A percentile compares a stretch with the other conserved stretches of the same genome.
Conservation (phyloP, 371 early-diverging fungal species). For the Apophysomyces ossiformis region DNA sequence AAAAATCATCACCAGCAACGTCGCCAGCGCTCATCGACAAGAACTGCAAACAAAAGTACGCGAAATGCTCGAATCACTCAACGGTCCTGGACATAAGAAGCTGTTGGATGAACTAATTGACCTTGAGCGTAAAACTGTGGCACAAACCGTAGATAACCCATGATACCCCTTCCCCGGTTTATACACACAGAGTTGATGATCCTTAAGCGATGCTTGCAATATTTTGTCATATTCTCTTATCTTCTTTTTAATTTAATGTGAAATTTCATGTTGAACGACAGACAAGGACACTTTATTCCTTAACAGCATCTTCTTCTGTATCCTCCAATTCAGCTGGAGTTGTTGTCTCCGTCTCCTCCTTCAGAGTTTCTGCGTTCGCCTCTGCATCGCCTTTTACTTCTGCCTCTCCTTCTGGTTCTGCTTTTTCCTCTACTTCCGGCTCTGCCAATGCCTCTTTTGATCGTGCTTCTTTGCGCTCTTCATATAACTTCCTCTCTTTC, state of each 20-base stretch:
- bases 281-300: conserved; percentile 3
- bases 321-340: conserved; percentile 7
- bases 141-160: conserved; percentile 6
- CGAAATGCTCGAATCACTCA: not conserved
- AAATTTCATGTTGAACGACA: not conserved
- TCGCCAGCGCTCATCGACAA: not conserved
- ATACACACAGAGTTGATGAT: not conserved
- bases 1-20: conserved; percentile 32
- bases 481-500: conserved; percentile 27
- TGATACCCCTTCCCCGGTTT: not conserved
- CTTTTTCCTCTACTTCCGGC: conserved; percentile 17
- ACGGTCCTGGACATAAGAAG: conserved; percentile 8
- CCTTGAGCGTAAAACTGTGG: not conserved
- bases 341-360: conserved; percentile 11
- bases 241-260: conserved; percentile 5
- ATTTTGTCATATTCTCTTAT: not conserved
- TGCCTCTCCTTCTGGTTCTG: conserved; percentile 13
- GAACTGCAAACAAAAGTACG: conserved; percentile 1
- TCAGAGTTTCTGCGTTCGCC: not conserved
- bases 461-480: conserved; percentile 23
- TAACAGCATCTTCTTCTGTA: conserved; percentile 12
- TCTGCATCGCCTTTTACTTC: conserved; percentile 11
- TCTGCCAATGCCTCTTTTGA: conserved; percentile 15
- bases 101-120: conserved; percentile 15
- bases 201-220: conserved; percentile 8